Base-by-base conservation (phyloP, 2,329 filamentous ascomycete species). In the Pezicula carpinea region DNA sequence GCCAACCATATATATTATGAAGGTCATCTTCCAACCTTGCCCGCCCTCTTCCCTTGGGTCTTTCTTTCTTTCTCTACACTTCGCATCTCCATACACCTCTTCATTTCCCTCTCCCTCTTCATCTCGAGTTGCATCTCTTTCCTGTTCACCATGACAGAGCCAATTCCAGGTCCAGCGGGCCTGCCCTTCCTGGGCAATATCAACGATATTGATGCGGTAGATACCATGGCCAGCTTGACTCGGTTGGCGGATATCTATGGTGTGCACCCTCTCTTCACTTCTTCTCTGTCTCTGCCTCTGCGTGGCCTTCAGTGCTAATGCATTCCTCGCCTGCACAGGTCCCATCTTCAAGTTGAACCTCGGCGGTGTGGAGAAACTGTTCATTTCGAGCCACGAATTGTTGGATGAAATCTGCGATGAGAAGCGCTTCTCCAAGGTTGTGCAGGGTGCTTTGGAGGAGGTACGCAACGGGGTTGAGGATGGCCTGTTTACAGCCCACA, bases 141-240 rank as follows among this genome's bases (percentile, higher is more conserved):
- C 5, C 6, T 36, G 4, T 22, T 43, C 43, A 49, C 17, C 34
- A 53, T 53, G 51, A 40, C 51, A 10, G 42, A 48, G 14, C 70
- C 75, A 3, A 84, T 89, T 44, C 83, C 85, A 2, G 75, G 79
- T 39, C 84, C 84, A 21, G 73, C 72, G 45, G 81, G 79, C 3
- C 68, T 85, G 47, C 85, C 83, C 1, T 63, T 89, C 21, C 52
- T 89, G 19, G 85, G 85, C 22, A 85, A 89, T 55, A 60, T 85
- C 23, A 67, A 69, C 45, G 81, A 86, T 53, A 74, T 90, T 52
- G 77, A 84, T 48, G 65, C 72, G 0, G 73, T 76, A n/a, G 70
- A 76, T 18, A 78, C 83, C 0, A 61, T 79, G 2, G 66, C 72
- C 18, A 80, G 80, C 19, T 63, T 87, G 17, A 60, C 65, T 5